Base-by-base conservation (phyloP, 805 yeast genomes). In the Kodamaea leandrae region DNA sequence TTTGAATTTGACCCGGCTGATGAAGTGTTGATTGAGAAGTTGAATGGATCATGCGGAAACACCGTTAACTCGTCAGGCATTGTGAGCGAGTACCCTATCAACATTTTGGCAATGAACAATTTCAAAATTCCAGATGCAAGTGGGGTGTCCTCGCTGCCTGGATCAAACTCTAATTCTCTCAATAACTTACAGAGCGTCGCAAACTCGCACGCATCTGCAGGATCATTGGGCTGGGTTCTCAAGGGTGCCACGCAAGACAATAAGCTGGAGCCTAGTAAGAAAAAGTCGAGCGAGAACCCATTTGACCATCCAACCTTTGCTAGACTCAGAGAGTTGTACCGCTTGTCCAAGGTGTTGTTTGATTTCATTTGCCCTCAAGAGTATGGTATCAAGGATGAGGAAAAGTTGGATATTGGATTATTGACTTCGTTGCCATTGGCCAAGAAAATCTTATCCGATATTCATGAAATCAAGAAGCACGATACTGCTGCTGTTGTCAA, bases 321-420 rank as follows among this genome's bases (percentile, higher is more conserved):
- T 23, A 76, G 87, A 47, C 72, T 93, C 44, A 74, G 98, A 50
- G 99, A 93, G 59, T 74, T 93, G 39, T 93, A 90, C 60, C 74
- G 91, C 48, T 72, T 93, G 42, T 86, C 96, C 1, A 95, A 93
- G 61, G 96, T 93, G 5, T 66, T 93, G 47, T 93, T 93, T 67
- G 99, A 93, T 64, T 93, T 91, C 57, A 89, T 93, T 36, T 93
- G 98, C 64, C 99, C 99, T 7, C 98, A 93, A 62, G 99, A 93
- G 59, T 93, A 93, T 59, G 99, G 99, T 48, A 93, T 93, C 52
- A 88, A 90, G 49, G 96, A 89, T 56, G 83, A 84, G 54, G 99
- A 93, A 62, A 93, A 93, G 58, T 74, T 93, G 45, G 99, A 93
- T 59, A 93, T 93, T 66, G 99, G 99, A 4, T 69, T 93, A 43